Conservation (phyloP, 2,329 filamentous ascomycete species). For the Claviceps paspali region DNA sequence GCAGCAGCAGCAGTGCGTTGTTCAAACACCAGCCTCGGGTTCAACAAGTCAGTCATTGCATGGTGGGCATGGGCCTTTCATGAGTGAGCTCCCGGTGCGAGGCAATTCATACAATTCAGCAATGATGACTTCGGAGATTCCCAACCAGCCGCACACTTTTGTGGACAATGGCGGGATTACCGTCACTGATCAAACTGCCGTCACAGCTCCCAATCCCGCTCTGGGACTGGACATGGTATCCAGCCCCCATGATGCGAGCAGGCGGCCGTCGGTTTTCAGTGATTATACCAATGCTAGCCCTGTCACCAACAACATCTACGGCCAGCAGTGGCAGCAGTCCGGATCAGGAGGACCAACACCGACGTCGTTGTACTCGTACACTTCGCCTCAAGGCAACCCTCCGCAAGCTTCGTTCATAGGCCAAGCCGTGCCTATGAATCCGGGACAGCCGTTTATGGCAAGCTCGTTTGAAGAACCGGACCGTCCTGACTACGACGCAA, state of each 20-base stretch:
- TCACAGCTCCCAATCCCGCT: slow-evolving; percentile 18
- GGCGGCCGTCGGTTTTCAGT: slow-evolving; percentile 29
- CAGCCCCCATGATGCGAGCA: slow-evolving; percentile 27
- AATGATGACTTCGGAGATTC: slow-evolving; percentile 27
- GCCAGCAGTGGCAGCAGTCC: slow-evolving; percentile 27
- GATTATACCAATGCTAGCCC: slow-evolving; percentile 33
- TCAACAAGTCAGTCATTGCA: slow-evolving; percentile 20
- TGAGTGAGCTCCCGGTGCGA: slow-evolving; percentile 30
- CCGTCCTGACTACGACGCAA: slow-evolving; percentile 18
- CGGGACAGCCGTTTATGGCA: slow-evolving; percentile 19
- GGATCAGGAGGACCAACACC: slow-evolving; percentile 25
- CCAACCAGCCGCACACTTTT: slow-evolving; percentile 25
- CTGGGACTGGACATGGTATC: slow-evolving; percentile 32
- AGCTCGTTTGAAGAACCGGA: slow-evolving; percentile 20
- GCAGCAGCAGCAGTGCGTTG: slow-evolving; percentile 18
- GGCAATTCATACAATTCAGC: slow-evolving; percentile 23
- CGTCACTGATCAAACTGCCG: slow-evolving; percentile 18
- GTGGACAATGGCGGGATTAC: slow-evolving; percentile 22
- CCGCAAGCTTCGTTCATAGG: slow-evolving; percentile 17
- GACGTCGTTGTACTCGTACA: slow-evolving; percentile 30
- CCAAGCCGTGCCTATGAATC: slow-evolving; percentile 17
- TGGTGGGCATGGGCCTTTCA: slow-evolving; percentile 19
- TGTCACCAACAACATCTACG: slow-evolving; percentile 24
- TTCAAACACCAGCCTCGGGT: slow-evolving; percentile 20
- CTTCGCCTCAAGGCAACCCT: slow-evolving; percentile 21